A percentile compares a stretch with the other conserved stretches of the same genome.
phyloP scores from a whole-genome alignment of 2,329 filamentous ascomycete genomes.

The Aspergillus amoenus region DNA sequence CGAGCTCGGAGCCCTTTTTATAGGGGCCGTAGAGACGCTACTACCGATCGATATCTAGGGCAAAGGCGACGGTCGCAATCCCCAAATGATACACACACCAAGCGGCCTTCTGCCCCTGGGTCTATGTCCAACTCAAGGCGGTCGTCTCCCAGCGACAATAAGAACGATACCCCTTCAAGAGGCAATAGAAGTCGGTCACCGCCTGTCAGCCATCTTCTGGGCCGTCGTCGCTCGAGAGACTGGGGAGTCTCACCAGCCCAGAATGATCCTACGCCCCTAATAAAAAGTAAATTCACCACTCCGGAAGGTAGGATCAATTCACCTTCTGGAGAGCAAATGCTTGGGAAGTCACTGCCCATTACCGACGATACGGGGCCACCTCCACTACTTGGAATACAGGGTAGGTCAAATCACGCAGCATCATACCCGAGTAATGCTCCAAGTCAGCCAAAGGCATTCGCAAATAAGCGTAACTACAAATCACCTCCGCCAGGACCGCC shows the following conservation, averaged over 20 bases:
- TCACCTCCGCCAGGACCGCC: conserved; percentile 41
- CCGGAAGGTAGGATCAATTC: conserved; percentile 17
- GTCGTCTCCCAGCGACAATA: conserved; percentile 60
- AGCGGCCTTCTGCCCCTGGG: conserved; percentile 52
- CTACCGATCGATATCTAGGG: conserved; percentile 47
- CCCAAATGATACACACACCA: conserved; percentile 42
- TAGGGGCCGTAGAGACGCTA: conserved; percentile 49
- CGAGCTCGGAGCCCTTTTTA: conserved; percentile 56
- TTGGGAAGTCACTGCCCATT: conserved; percentile 11
- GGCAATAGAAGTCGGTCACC: conserved; percentile 32
- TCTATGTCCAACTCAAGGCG: conserved; percentile 60
- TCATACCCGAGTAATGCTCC: conserved; percentile 25
- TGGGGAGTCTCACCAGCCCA: conserved; percentile 12
- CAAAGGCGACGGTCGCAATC: conserved; percentile 56
- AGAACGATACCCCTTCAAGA: conserved; percentile 43
- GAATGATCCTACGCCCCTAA: conserved; percentile 10
- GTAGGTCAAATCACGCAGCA: conserved; percentile 13
- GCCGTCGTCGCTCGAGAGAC: conserved; percentile 23
- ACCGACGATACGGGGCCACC: conserved; percentile 9
- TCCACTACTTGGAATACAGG: conserved; percentile 9
- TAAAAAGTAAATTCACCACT: conserved; percentile 12
- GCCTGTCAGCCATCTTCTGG: conserved; percentile 20
- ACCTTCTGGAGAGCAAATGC: conserved; percentile 18
- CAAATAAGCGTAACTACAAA: conserved; percentile 18
- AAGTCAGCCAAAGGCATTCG: conserved; percentile 32